Conservation (phyloP, 257 asterid genomes). For the Agastache rugosa region DNA sequence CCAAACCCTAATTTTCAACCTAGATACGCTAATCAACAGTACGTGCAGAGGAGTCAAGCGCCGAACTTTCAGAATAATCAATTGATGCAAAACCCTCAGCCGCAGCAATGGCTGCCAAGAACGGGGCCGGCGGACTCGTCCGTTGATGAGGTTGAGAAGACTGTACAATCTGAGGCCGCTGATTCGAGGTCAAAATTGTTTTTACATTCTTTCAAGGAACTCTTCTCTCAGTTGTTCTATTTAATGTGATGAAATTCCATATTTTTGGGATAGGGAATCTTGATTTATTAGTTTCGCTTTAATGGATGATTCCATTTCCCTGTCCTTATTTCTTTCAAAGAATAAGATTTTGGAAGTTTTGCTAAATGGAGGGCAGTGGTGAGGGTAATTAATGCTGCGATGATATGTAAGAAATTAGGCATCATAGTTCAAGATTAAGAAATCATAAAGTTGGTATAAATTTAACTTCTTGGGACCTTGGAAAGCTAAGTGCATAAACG, state of each 20-base stretch:
- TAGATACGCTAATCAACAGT: constrained; percentile 70
- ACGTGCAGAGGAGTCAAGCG: constrained; percentile 64
- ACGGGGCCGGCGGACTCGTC: constrained; percentile 52
- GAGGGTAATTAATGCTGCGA: not conserved
- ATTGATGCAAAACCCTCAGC: constrained; percentile 62
- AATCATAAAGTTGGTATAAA: not conserved
- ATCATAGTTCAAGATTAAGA: constrained; percentile 6
- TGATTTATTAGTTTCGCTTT: not conserved
- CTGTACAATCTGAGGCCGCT: constrained; percentile 79
- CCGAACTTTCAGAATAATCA: constrained; percentile 59
- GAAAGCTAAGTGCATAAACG: not conserved
- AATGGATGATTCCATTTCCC: too few species aligned
- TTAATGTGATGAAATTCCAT: not conserved
- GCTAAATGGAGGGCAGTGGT: constrained; percentile 1
- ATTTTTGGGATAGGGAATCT: not conserved
- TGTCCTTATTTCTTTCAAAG: not conserved
- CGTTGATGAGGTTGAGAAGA: constrained; percentile 84
- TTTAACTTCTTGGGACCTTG: not conserved
- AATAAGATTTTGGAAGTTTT: constrained; percentile 12
- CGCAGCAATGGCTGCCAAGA: constrained; percentile 91
- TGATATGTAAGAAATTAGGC: constrained; percentile 7
- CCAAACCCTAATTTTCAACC: constrained; percentile 65
- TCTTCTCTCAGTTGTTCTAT: constrained; percentile 1
- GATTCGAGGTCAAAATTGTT: constrained; percentile 66
- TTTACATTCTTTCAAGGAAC: not conserved